Evolutionary conservation across 2,329 filamentous ascomycete genomes (phyloP).

Genomic region (Fusarium sp.): DNA sequence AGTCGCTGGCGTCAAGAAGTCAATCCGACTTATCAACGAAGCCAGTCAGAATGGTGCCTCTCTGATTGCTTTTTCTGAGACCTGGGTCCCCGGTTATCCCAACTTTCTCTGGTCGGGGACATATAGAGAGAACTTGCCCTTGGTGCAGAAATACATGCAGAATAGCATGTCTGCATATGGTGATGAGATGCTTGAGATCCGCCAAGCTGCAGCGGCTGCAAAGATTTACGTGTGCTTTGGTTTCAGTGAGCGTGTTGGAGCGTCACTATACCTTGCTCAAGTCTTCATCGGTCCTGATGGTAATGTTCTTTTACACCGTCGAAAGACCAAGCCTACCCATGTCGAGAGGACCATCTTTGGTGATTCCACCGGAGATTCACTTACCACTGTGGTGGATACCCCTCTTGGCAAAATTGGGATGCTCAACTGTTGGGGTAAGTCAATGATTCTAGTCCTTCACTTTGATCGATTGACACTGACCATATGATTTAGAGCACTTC

Average conservation of each 20-base stretch:
- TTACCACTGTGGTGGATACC: slow-evolving; percentile 55
- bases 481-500: slow-evolving; percentile 56
- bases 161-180: slow-evolving; percentile 4
- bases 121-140: not conserved
- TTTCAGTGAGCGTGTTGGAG: not conserved
- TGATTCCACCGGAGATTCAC: slow-evolving; percentile 55
- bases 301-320: slow-evolving; percentile 55
- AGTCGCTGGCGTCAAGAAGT: not conserved
- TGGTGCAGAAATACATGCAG: slow-evolving; percentile 2
- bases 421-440: slow-evolving; percentile 55
- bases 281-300: slow-evolving; percentile 57
- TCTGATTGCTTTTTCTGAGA: not conserved
- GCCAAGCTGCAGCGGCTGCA: not conserved
- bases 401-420: slow-evolving; percentile 56
- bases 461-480: not conserved
- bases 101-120: slow-evolving; percentile 4
- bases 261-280: slow-evolving; percentile 43
- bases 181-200: not conserved
- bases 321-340: slow-evolving; percentile 66
- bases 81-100: slow-evolving; percentile 1
- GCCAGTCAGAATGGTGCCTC: not conserved
- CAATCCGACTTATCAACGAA: not conserved
- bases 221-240: not conserved
- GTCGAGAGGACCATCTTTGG: slow-evolving; percentile 64
- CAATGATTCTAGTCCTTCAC: too few relatives aligned